These are phyloP conservation scores for Neurospora sp. DNA, from an alignment of 495 filamentous ascomycete species.

Conservation along the genomic window DNA sequence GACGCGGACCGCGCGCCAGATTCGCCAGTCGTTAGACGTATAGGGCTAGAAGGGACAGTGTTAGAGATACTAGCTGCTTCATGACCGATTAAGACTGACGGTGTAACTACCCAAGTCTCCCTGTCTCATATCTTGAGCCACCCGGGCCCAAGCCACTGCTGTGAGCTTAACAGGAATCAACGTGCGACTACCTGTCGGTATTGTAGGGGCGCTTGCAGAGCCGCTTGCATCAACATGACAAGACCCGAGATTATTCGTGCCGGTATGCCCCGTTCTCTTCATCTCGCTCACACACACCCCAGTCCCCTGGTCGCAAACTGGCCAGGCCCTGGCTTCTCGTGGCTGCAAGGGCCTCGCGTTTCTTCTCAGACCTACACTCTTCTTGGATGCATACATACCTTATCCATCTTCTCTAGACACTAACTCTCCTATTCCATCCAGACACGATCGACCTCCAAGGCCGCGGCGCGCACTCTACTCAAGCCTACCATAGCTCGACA, in stretches of 20 bases:
- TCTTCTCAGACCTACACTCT: slow-evolving; percentile 8
- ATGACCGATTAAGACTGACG: neutral
- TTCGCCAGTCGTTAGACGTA: neutral
- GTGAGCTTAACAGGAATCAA: neutral
- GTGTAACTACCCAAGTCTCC: neutral
- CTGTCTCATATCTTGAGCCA: neutral
- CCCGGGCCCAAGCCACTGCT: neutral
- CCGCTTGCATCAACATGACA: slow-evolving; percentile 45
- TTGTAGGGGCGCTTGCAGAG: neutral
- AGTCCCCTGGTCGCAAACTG: neutral
- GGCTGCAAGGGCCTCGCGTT: slow-evolving; percentile 10
- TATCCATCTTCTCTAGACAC: slow-evolving; percentile 6
- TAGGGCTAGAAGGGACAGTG: neutral
- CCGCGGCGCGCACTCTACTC: slow-evolving; percentile 67
- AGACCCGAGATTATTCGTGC: slow-evolving; percentile 71
- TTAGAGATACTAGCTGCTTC: neutral
- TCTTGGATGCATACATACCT: slow-evolving; percentile 1
- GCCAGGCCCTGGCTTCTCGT: slow-evolving; percentile 12
- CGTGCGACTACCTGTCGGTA: neutral
- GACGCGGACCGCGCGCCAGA: neutral
- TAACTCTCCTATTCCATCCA: slow-evolving; percentile 28
- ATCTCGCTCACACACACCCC: slow-evolving; percentile 15
- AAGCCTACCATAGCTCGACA: slow-evolving; percentile 51
- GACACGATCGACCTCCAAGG: slow-evolving; percentile 95
- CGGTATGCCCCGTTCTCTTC: slow-evolving; percentile 40